Evolutionary conservation across 129 eudicot genomes (phyloP).

Genomic region (carrot (Daucus carota)): DNA sequence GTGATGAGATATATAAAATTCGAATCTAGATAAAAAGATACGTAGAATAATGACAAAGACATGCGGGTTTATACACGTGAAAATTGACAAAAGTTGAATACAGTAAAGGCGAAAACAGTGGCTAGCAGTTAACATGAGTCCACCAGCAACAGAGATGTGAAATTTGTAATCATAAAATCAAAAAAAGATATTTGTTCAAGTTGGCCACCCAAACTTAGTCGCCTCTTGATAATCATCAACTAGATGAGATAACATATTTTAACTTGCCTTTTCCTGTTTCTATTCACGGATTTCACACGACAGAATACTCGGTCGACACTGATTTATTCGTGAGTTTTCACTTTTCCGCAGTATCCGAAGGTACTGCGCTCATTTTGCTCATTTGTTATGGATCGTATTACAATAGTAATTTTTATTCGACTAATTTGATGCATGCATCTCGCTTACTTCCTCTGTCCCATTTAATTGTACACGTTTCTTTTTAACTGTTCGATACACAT

Average conservation of each 20-base stretch:
- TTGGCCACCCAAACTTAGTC: background rate
- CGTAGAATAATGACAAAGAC: background rate
- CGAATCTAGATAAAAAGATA: background rate
- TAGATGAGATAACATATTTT: background rate
- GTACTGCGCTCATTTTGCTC: too few relatives aligned
- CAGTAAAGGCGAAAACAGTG: background rate
- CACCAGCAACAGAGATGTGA: background rate
- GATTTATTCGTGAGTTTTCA: too few relatives aligned
- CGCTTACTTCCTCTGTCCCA: too few relatives aligned
- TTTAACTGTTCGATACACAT: too few relatives aligned
- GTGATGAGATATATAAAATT: too few relatives aligned
- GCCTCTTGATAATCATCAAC: background rate
- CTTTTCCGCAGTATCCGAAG: too few relatives aligned
- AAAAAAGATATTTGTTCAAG: background rate
- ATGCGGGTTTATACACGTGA: background rate
- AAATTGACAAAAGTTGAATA: background rate
- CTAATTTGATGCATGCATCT: too few relatives aligned
- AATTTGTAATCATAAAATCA: background rate
- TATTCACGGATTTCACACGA: background rate
- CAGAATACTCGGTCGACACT: background rate
- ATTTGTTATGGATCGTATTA: too few relatives aligned
- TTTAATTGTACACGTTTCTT: too few relatives aligned
- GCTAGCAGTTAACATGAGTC: background rate
- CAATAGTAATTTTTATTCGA: too few relatives aligned
- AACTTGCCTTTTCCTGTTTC: background rate